Percentiles rank a stretch among this genome's conserved stretches.
phyloP scores from a whole-genome alignment of 305 asterid genomes.

The Fraxinus baroniana region DNA sequence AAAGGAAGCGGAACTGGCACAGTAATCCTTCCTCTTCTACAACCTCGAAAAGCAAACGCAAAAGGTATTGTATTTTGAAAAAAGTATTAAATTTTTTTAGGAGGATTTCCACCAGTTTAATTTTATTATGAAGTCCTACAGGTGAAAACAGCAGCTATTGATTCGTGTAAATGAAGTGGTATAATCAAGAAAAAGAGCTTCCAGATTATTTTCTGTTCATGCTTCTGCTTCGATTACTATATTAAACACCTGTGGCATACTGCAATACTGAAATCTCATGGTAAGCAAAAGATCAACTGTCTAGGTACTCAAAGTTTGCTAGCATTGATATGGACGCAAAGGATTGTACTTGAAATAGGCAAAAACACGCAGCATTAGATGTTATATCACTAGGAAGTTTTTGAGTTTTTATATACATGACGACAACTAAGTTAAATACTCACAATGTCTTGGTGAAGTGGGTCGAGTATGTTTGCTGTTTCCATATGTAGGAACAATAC shows the following conservation, averaged over 20 bases:
- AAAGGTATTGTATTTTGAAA: slow-evolving; percentile 31
- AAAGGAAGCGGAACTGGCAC: slow-evolving; percentile 61
- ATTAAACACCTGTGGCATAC: not conserved
- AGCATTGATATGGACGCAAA: not conserved
- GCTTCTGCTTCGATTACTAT: slow-evolving; percentile 1
- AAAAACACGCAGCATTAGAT: not conserved
- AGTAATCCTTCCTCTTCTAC: slow-evolving; percentile 50
- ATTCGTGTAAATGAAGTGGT: not conserved
- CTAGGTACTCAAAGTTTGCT: not conserved
- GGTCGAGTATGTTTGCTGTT: not conserved
- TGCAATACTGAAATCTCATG: not conserved
- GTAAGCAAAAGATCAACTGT: not conserved
- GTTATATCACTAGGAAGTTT: not conserved
- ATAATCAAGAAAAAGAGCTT: not conserved
- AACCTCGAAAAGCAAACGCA: slow-evolving; percentile 44
- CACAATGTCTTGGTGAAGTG: not conserved
- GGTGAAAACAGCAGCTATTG: slow-evolving; percentile 7
- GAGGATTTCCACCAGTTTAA: slow-evolving; percentile 10
- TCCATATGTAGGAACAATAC: slow-evolving; percentile 2
- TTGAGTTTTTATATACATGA: not conserved
- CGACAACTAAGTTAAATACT: not conserved
- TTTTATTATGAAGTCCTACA: not conserved
- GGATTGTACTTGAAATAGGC: not conserved
- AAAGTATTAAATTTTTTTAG: not conserved
- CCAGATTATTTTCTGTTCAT: not conserved